A percentile compares a stretch with the other conserved stretches of the same genome.
Evolutionary conservation across 2,329 filamentous ascomycete genomes (phyloP).

Genomic region (Alternaria incomplexa): DNA sequence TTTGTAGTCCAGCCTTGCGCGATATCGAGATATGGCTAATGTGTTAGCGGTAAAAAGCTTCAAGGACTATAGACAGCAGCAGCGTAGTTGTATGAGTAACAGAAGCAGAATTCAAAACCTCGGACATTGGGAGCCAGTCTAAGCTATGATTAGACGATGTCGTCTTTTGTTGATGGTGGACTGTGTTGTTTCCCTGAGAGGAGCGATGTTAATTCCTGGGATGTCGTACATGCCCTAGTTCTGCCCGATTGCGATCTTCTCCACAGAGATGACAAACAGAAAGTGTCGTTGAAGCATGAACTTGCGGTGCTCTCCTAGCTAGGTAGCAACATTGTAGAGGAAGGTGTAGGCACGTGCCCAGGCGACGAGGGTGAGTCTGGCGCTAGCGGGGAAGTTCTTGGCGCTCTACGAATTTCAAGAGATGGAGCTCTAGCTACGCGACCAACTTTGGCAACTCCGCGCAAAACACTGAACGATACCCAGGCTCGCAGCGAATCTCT

Average conservation of each 20-base stretch:
- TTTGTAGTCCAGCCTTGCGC: background rate
- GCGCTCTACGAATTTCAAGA: slow-evolving; percentile 11
- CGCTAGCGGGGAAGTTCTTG: slow-evolving; percentile 13
- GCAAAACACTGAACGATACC: background rate
- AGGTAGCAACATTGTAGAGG: background rate
- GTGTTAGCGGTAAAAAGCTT: background rate
- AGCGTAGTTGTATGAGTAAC: background rate
- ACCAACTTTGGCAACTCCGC: slow-evolving; percentile 5
- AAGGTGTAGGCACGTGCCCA: background rate
- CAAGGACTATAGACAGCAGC: background rate
- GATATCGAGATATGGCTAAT: background rate
- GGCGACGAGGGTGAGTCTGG: background rate
- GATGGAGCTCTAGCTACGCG: slow-evolving; percentile 6
- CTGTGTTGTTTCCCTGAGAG: background rate
- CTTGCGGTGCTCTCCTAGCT: background rate
- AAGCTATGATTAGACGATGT: background rate
- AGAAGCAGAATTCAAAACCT: too few species aligned
- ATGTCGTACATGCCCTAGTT: background rate
- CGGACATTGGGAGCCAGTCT: fast-evolving
- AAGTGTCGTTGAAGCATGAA: background rate
- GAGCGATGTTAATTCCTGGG: background rate
- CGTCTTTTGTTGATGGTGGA: background rate
- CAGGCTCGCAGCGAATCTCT: background rate
- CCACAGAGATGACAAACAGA: background rate
- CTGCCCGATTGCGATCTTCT: background rate